Conservation (phyloP, 2,329 filamentous ascomycete genomes). For the Talaromyces piceae region DNA sequence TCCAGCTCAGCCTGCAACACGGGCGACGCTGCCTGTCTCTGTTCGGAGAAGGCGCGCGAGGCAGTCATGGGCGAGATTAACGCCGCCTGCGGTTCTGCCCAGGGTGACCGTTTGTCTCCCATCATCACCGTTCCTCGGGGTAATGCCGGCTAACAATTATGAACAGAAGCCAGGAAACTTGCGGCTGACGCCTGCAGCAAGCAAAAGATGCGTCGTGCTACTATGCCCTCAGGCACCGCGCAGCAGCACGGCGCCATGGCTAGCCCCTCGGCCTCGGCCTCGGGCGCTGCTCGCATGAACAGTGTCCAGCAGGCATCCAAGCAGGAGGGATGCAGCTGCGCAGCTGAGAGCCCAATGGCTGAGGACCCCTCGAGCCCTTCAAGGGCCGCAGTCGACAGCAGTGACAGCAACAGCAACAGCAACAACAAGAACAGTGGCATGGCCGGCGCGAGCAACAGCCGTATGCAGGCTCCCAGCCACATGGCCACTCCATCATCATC, state of each 20-base stretch:
- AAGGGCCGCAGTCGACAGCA: background rate
- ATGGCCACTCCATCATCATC: conserved; percentile 5
- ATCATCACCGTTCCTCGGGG: background rate
- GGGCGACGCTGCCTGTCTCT: conserved; percentile 10
- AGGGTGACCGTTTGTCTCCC: conserved; percentile 5
- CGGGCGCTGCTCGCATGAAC: conserved; percentile 4
- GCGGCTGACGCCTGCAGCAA: conserved; percentile 7
- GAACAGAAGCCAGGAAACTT: conserved; percentile 4
- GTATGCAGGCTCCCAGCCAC: conserved; percentile 1
- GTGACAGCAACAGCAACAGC: background rate
- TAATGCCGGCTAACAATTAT: background rate
- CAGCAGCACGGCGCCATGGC: background rate
- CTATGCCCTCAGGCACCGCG: conserved; percentile 5
- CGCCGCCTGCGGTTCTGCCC: conserved; percentile 5
- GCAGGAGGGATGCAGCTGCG: conserved; percentile 5
- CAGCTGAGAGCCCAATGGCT: background rate
- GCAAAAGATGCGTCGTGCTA: conserved; percentile 7
- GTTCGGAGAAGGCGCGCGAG: conserved; percentile 6
- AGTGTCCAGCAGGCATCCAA: background rate
- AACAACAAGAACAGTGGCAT: background rate
- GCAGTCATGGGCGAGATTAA: conserved; percentile 9
- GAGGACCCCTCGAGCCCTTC: background rate
- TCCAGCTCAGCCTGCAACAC: conserved; percentile 10
- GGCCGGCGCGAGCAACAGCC: conserved; percentile 2
- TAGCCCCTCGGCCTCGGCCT: conserved; percentile 4